phyloP scores from a whole-genome alignment of 2,329 filamentous ascomycete genomes.

The Exophiala mesophila region DNA sequence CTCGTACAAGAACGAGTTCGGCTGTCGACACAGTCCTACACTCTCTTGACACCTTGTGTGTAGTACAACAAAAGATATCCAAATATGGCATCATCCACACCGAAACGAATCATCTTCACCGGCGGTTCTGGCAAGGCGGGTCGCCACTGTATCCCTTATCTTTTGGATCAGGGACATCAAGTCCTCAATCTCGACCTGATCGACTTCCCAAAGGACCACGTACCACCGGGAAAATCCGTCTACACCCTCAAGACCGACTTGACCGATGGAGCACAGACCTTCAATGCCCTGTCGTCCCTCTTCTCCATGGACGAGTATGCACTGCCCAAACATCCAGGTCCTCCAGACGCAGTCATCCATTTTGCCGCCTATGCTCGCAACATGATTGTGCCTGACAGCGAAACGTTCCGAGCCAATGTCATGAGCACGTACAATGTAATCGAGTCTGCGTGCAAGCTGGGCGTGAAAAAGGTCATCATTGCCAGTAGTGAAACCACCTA shows the following conservation, averaged over 20 bases:
- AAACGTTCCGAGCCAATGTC: slow-evolving; percentile 54
- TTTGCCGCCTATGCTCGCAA: slow-evolving; percentile 57
- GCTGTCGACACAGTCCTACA: too few species aligned
- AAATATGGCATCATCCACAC: slow-evolving; percentile 18
- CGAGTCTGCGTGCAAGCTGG: slow-evolving; percentile 58
- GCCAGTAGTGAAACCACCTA: slow-evolving; percentile 58
- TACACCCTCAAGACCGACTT: slow-evolving; percentile 54
- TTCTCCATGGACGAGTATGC: slow-evolving; percentile 51
- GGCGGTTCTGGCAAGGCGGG: slow-evolving; percentile 55
- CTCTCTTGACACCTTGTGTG: not conserved
- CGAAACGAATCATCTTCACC: slow-evolving; percentile 48
- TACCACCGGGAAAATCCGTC: slow-evolving; percentile 40
- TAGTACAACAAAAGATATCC: not conserved
- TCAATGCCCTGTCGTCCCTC: slow-evolving; percentile 53
- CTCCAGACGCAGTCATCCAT: slow-evolving; percentile 59
- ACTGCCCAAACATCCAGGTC: slow-evolving; percentile 35
- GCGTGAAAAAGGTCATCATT: slow-evolving; percentile 58
- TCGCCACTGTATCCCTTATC: slow-evolving; percentile 50
- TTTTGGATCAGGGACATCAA: slow-evolving; percentile 47
- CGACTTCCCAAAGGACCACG: slow-evolving; percentile 32
- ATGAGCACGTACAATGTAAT: slow-evolving; percentile 58
- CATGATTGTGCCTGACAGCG: slow-evolving; percentile 58
- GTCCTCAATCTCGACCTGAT: slow-evolving; percentile 54
- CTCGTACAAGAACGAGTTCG: not conserved
- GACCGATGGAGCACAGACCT: slow-evolving; percentile 52